Conservation (phyloP, 305 asterid species). For the Ilex paraguariensis region DNA sequence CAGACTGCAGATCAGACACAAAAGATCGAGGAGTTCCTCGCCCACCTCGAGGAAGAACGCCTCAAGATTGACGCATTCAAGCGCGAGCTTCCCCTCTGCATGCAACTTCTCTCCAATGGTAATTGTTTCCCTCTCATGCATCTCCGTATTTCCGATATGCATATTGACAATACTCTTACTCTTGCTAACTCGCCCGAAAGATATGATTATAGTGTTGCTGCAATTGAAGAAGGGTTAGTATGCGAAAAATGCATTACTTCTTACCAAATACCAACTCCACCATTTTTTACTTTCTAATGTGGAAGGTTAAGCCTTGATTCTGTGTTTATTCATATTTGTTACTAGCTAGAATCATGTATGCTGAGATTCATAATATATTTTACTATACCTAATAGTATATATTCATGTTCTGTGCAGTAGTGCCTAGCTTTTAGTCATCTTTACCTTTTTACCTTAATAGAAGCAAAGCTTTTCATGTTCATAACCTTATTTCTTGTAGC, state of each 20-base stretch:
- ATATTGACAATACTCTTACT: too few species aligned
- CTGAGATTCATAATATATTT: too few species aligned
- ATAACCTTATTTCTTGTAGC: neutral
- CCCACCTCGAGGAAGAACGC: conserved; percentile 81
- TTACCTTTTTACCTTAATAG: conserved; percentile 4
- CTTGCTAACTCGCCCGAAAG: too few species aligned
- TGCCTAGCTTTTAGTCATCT: conserved; percentile 2
- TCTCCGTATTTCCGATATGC: neutral
- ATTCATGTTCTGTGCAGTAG: conserved; percentile 10
- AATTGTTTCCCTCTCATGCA: neutral
- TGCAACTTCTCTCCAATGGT: conserved; percentile 93
- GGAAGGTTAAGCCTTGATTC: too few species aligned
- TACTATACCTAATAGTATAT: too few species aligned
- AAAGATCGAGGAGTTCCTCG: conserved; percentile 71
- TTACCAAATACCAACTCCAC: too few species aligned
- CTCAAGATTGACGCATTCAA: conserved; percentile 97
- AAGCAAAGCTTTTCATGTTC: conserved; percentile 15
- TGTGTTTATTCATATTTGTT: too few species aligned
- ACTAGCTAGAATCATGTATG: too few species aligned
- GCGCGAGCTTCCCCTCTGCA: conserved; percentile 96
- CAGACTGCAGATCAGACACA: conserved; percentile 38
- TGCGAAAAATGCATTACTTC: too few species aligned
- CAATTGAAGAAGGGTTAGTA: too few species aligned
- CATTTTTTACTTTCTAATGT: too few species aligned
- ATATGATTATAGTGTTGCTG: neutral